These are phyloP conservation scores for Cystoderma amianthinum DNA, from an alignment of 768 basidiomycete species.

Conservation along the genomic window DNA sequence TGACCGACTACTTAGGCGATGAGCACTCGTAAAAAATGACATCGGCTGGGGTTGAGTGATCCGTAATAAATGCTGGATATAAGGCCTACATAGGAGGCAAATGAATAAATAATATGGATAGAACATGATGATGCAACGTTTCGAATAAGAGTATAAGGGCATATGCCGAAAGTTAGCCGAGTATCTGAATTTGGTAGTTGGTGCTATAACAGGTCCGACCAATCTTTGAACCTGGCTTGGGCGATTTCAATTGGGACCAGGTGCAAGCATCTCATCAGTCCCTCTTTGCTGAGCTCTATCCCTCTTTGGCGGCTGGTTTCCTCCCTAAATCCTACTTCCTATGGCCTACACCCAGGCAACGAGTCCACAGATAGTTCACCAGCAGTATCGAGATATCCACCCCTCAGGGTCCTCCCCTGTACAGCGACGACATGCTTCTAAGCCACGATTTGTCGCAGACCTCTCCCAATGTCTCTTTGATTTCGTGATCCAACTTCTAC, in stretches of 20 bases:
- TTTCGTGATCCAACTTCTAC: slow-evolving; percentile 89
- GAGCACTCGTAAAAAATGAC: too few relatives aligned
- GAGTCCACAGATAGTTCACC: slow-evolving; percentile 27
- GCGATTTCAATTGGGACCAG: slow-evolving; percentile 17
- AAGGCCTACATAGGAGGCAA: too few relatives aligned
- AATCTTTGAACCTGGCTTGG: slow-evolving; percentile 20
- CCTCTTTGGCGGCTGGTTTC: neutral
- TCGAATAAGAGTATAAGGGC: slow-evolving; percentile 4
- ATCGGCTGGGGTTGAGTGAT: too few relatives aligned
- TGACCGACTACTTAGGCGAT: too few relatives aligned
- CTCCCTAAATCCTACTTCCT: neutral
- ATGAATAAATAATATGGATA: neutral
- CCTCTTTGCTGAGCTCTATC: slow-evolving; percentile 9
- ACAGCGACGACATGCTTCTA: slow-evolving; percentile 33
- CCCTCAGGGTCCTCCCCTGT: slow-evolving; percentile 19
- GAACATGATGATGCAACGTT: neutral
- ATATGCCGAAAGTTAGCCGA: slow-evolving; percentile 17
- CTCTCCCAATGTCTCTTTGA: slow-evolving; percentile 89
- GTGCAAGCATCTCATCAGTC: slow-evolving; percentile 12
- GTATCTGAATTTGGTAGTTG: slow-evolving; percentile 12
- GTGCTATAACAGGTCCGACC: slow-evolving; percentile 19
- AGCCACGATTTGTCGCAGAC: slow-evolving; percentile 67
- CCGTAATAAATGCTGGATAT: too few relatives aligned
- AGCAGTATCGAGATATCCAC: slow-evolving; percentile 26
- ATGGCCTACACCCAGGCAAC: slow-evolving; percentile 37